Base-by-base conservation (phyloP, 495 filamentous ascomycete genomes). In the Neurospora hispaniola region DNA sequence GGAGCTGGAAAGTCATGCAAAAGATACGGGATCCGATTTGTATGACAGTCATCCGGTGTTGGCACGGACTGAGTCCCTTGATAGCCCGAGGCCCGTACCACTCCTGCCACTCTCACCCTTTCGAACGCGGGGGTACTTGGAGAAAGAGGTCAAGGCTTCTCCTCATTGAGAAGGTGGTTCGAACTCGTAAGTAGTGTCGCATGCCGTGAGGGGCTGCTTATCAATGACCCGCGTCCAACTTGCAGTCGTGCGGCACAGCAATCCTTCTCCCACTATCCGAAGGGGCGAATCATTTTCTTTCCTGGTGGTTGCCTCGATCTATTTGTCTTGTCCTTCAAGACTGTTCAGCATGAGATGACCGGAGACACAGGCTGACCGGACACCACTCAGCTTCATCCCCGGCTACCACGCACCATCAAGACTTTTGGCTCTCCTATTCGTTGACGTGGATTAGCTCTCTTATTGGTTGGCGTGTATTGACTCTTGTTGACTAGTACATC, bases 121-220 rank as follows among this genome's bases (percentile, higher is more conserved):
- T 7, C 54, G 35, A 35, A 66, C 54, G 54, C 54, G 54, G 54
- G 54, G 54, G 12, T 62, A 46, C 20, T 44, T 46, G 69, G n/a
- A 70, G 40, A 72, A 71, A 23, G 31, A 54, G 27, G 54, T 66
- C 66, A 71, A 76, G 44, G 14, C 54, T 66, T 66, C 54, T 35
- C 54, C 54, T 66, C 14, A 66, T 66, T 66, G 27, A 66, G 54
- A 66, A 66, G 54, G 54, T 66, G 54, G 54, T 66, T 31, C 27
- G 27, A 31, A 31, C 31, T 66, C 54, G 27, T 66, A n/a, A n/a
- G n/a, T n/a, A 27, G 35, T 62, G 54, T 62, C 11, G 54, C 54
- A 62, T 62, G 54, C 27, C 27, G 54, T 62, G 54, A 62, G 54
- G 54, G 54, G 54, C 14, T 66, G 54, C 54, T 66, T 66, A 66